Evolutionary conservation across 2,329 filamentous ascomycete genomes (phyloP).

Genomic region (Colletotrichum scovillei): DNA sequence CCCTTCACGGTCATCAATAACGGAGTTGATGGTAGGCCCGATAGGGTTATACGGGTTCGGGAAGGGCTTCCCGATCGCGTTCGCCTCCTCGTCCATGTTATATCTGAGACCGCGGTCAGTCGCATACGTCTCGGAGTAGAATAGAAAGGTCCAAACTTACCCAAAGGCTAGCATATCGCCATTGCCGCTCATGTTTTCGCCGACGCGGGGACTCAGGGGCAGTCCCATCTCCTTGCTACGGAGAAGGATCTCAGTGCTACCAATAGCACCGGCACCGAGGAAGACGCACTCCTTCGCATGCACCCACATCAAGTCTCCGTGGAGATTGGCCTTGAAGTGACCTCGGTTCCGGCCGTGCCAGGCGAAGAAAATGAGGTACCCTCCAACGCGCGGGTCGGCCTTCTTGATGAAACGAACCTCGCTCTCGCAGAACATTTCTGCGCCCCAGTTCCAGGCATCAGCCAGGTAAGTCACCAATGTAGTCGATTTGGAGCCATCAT

Average conservation of each 20-base stretch:
- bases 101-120: conserved; percentile 54
- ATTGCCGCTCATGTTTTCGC: conserved; percentile 73
- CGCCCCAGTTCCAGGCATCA: conserved; percentile 79
- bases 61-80: conserved; percentile 64
- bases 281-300: conserved; percentile 74
- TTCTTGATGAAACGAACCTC: conserved; percentile 73
- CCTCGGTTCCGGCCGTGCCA: conserved; percentile 71
- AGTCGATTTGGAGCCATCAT: conserved; percentile 76
- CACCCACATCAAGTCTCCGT: conserved; percentile 74
- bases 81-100: conserved; percentile 67
- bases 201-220: conserved; percentile 66
- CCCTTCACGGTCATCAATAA: conserved; percentile 68
- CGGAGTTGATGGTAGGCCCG: conserved; percentile 71
- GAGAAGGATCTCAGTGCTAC: conserved; percentile 74
- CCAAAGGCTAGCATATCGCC: conserved; percentile 75
- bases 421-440: conserved; percentile 77
- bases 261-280: conserved; percentile 72
- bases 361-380: conserved; percentile 73
- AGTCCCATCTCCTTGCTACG: conserved; percentile 70
- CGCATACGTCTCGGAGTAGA: background rate
- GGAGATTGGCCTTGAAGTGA: conserved; percentile 64
- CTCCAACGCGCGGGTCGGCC: conserved; percentile 55
- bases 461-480: conserved; percentile 75
- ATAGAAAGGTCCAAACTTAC: conserved; percentile 44
- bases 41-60: conserved; percentile 63